Conservation (phyloP, 2,329 filamentous ascomycete species). For the Xylaria sp. region DNA sequence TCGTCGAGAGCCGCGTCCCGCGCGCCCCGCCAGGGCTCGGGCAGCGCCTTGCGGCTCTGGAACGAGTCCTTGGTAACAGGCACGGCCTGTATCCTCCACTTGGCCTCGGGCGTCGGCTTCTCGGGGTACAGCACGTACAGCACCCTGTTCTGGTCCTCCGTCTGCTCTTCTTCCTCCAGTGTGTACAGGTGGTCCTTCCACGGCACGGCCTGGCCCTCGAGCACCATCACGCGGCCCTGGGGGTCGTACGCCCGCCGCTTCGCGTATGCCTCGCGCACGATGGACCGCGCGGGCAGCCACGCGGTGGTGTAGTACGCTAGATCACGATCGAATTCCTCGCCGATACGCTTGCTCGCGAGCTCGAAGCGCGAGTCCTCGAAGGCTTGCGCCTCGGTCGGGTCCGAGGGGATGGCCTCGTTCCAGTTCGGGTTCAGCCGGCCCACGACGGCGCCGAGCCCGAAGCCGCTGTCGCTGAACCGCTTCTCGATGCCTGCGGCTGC, state of each 20-base stretch:
- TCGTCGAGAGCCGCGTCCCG: slow-evolving; percentile 86
- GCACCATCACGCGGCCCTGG: slow-evolving; percentile 82
- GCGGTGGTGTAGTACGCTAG: slow-evolving; percentile 78
- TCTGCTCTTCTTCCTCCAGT: slow-evolving; percentile 73
- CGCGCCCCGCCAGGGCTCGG: slow-evolving; percentile 91
- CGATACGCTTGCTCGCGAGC: slow-evolving; percentile 82
- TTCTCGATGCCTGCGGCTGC: slow-evolving; percentile 79
- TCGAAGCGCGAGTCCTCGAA: slow-evolving; percentile 85
- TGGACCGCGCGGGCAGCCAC: slow-evolving; percentile 88
- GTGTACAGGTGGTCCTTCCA: slow-evolving; percentile 98
- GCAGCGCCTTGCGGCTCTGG: slow-evolving; percentile 88
- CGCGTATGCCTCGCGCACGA: slow-evolving; percentile 81
- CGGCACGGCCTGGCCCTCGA: slow-evolving; percentile 81
- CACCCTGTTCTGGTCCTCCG: slow-evolving; percentile 65
- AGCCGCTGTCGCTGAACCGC: slow-evolving; percentile 83
- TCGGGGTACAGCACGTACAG: slow-evolving; percentile 94
- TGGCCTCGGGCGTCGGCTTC: slow-evolving; percentile 76
- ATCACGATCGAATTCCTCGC: slow-evolving; percentile 86
- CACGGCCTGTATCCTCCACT: slow-evolving; percentile 96
- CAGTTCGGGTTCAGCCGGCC: slow-evolving; percentile 81
- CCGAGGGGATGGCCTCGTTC: slow-evolving; percentile 72
- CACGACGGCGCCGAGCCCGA: slow-evolving; percentile 87
- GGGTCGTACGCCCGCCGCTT: slow-evolving; percentile 75
- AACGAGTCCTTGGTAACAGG: slow-evolving; percentile 87
- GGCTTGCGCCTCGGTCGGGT: slow-evolving; percentile 70